Evolutionary conservation across 2,329 filamentous ascomycete species (phyloP).

Genomic region (Cordyceps tenuipes): DNA sequence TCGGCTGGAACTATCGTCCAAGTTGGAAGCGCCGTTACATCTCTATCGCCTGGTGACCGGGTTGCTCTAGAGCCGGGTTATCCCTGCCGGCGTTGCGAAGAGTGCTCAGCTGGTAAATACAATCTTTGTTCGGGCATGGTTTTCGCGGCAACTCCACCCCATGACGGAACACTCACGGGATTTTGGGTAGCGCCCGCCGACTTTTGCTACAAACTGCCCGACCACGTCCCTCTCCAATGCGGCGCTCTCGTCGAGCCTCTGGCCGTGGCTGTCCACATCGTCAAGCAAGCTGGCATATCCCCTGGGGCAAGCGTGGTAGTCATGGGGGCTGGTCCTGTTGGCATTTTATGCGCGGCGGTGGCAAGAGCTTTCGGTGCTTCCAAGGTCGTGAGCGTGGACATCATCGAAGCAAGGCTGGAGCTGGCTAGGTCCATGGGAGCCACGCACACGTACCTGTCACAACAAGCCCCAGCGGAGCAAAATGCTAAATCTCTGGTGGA

Average conservation of each 20-base stretch:
- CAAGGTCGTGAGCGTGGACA: background rate
- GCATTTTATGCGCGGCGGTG: background rate
- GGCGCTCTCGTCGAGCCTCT: background rate
- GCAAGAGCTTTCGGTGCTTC: background rate
- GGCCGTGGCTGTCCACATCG: background rate
- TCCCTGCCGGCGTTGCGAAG: too few species aligned
- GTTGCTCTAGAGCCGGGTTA: too few species aligned
- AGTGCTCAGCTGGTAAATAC: too few species aligned
- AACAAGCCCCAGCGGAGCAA: background rate
- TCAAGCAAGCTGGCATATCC: background rate
- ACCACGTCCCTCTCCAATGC: background rate
- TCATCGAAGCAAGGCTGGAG: background rate
- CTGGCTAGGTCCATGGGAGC: background rate
- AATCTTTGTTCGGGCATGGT: too few species aligned
- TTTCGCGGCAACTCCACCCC: too few species aligned
- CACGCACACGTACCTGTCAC: background rate
- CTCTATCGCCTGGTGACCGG: too few species aligned
- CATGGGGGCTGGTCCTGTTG: background rate
- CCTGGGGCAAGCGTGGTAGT: background rate
- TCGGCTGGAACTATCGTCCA: background rate
- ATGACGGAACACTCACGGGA: too few species aligned
- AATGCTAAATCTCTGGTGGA: background rate
- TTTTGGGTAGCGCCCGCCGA: too few species aligned
- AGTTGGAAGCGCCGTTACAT: background rate
- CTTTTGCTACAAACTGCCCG: background rate